Percentiles rank a stretch among this genome's conserved stretches.
Conservation (phyloP, 2,329 filamentous ascomycete species). For the Penicillium decumbens region DNA sequence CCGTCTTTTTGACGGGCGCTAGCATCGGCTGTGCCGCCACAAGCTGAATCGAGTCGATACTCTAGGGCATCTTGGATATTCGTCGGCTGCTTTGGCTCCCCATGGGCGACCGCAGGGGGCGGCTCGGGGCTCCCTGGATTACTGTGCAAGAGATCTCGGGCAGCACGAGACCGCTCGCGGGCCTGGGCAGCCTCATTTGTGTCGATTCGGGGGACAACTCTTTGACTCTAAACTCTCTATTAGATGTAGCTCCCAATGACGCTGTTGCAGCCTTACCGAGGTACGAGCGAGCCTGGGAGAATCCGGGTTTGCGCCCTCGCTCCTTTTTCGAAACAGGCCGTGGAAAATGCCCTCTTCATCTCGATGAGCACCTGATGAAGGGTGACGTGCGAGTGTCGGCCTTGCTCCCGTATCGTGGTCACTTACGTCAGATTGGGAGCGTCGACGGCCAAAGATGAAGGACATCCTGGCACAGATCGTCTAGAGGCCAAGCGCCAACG, state of each 20-base stretch:
- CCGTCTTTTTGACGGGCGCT: neutral
- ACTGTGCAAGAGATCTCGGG: constrained; percentile 2
- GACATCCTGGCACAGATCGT: constrained; percentile 14
- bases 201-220: neutral
- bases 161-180: neutral
- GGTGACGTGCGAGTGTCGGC: constrained; percentile 9
- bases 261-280: constrained; percentile 3
- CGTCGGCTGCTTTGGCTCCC: constrained; percentile 26
- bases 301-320: constrained; percentile 6
- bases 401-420: constrained; percentile 6
- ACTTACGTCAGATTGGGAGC: constrained; percentile 21
- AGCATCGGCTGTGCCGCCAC: neutral
- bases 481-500: neutral
- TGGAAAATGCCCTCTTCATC: constrained; percentile 17
- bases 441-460: constrained; percentile 28
- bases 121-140: constrained; percentile 6
- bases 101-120: constrained; percentile 7
- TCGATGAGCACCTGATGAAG: constrained; percentile 1
- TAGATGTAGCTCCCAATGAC: neutral
- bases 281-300: neutral
- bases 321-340: constrained; percentile 23
- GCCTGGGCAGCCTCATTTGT: neutral
- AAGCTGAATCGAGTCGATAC: constrained; percentile 15
- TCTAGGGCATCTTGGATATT: constrained; percentile 28
- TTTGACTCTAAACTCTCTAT: constrained; percentile 1